Evolutionary conservation across 2,329 filamentous ascomycete species (phyloP), one percentile per base, ranked within the genome.

Genomic region (Aspergillus cejpii): DNA sequence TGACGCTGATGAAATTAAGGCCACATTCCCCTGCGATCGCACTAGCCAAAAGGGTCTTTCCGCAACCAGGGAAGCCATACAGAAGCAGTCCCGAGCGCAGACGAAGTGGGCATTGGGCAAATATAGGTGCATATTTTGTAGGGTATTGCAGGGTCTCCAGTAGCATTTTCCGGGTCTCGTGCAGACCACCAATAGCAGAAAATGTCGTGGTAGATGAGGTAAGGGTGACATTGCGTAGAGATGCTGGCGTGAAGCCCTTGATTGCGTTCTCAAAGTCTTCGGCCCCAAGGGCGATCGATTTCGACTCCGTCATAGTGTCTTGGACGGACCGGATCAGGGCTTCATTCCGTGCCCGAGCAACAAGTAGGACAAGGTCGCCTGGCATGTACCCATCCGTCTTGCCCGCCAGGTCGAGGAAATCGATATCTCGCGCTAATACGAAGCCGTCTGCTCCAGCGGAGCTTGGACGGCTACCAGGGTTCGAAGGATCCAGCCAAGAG

Each of bases 381-480:
- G 92, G 91, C 90, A 97, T 96, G 63, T 97, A 98, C 1, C 92
- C 92, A 61, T 98, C 92, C 0, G 91, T 97, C 55, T 91, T 84
- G 1, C 92, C 90, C 14, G 94, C 89, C 44, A 98, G 77, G 51
- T 97, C 91, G 6, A 97, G 79, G 46, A 97, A 87, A 63, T 98
- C 92, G 7, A 98, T 79, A 39, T 85, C 79, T 0, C 80, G 71
- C 46, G 89, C 85, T 5, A 95, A 71, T 1, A 83, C 68, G 57
- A 94, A 92, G 0, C 84, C 85, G 42, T 79, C 77, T 43, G 59
- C 63, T 8, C 68, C 71, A 10, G 72, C 64, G 21, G 69, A 69
- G 39, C 67, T 66, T 3, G 70, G 64, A 12, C 63, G 59, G 48
- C 78, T 81, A 5, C 71, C 66, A 36, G 77, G 74, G 50, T 81